Evolutionary conservation across 2,329 filamentous ascomycete genomes (phyloP), one percentile per base, ranked within the genome.

Genomic region (Fusarium xyrophilum): DNA sequence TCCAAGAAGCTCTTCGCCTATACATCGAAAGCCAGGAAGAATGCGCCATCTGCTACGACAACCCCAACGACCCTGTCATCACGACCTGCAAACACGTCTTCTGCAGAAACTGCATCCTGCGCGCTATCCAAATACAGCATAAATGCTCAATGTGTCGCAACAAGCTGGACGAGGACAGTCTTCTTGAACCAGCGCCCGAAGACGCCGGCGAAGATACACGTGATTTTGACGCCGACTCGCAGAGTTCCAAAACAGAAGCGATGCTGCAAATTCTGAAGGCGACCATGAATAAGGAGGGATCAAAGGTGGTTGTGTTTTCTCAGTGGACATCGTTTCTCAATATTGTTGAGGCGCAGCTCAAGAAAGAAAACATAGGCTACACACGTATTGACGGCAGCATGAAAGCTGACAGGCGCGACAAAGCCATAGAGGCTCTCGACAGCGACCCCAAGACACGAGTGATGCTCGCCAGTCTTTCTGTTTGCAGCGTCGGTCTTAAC

Each of bases 91-190:
- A 91, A 28, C 93, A 97, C 76, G 83, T 89, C 2, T 97, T 93
- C 77, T 93, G 93, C 69, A 83, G 82, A 25, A 79, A 82, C 7
- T 97, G 94, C 76, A 93, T 97, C 65, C 83, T 88, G 54, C 86
- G 87, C 67, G 90, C 91, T 51, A 90, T 97, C 61, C 86, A 91
- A 57, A 83, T 87, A 2, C 92, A 96, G 74, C 85, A 90, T 56
- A 93, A 91, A 76, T 97, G 94, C 65, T 94, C 93, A 0, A 89
- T 97, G 85, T 97, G 93, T 73, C 90, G 93, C 23, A 88, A 90
- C 9, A 81, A 87, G 35, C 85, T 96, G 19, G 81, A 84, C 15
- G 84, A 89, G 57, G 83, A 82, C 3, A 81, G 85, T 5, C 82
- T 86, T 0, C 85, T 96, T 0, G 91, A 89, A 32, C 90, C 92